Evolutionary conservation across 108 stramenopile species (phyloP).

Genomic region (Cyclotella kingstonii): DNA sequence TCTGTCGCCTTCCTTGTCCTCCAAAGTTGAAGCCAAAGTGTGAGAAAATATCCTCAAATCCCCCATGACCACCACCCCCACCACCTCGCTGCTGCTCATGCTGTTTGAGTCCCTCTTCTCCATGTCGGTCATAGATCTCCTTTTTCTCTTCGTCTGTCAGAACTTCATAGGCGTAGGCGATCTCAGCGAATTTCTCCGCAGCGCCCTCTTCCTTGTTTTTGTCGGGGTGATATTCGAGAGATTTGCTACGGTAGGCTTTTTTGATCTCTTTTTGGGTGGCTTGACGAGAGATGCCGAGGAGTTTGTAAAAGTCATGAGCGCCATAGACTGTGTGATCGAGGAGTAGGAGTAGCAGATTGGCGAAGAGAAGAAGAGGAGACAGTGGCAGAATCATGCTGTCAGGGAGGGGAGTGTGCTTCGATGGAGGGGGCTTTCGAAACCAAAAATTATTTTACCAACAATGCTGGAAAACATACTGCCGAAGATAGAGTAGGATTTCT

Average conservation of each 20-base stretch:
- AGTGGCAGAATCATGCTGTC: too few species aligned
- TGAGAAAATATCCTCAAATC: conserved; percentile 75
- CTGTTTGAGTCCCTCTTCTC: conserved; percentile 96
- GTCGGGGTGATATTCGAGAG: conserved; percentile 94
- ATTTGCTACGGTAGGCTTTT: conserved; percentile 94
- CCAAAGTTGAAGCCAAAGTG: conserved; percentile 79
- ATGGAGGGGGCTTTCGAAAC: too few species aligned
- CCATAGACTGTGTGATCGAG: conserved; percentile 14
- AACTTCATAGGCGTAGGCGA: conserved; percentile 96
- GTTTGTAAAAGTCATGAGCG: conserved; percentile 72
- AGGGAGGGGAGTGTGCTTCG: too few species aligned
- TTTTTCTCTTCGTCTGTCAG: conserved; percentile 94
- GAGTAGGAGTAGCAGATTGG: too few species aligned
- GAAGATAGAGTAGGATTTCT: too few species aligned
- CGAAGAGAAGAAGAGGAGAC: too few species aligned
- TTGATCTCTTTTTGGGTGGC: conserved; percentile 87
- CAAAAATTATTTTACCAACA: too few species aligned
- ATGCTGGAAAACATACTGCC: too few species aligned
- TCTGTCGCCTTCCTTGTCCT: conserved; percentile 73
- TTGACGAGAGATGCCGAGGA: conserved; percentile 66
- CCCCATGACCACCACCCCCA: conserved; percentile 71
- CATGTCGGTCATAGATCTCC: conserved; percentile 91
- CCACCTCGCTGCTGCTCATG: conserved; percentile 77
- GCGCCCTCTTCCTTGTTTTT: conserved; percentile 93
- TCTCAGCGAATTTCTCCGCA: conserved; percentile 91